These are phyloP conservation scores for Claviceps quebecensis DNA, from an alignment of 2,329 filamentous ascomycete species.

Conservation along the genomic window DNA sequence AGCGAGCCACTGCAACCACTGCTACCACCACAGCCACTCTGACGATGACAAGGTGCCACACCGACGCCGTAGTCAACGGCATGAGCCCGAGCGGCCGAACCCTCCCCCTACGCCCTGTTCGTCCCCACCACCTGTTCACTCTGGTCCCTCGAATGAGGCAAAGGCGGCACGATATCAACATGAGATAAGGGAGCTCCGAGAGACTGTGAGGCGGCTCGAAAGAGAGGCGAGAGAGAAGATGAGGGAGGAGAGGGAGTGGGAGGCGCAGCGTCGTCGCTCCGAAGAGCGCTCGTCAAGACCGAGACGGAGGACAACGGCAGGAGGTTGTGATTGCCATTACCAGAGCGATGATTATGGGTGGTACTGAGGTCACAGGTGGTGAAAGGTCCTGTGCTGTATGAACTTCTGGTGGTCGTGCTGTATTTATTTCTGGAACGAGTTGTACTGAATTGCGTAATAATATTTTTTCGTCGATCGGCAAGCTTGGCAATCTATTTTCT, in stretches of 20 bases:
- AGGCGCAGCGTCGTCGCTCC: conserved; percentile 16
- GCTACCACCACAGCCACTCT: conserved; percentile 17
- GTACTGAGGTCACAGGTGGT: too few species aligned
- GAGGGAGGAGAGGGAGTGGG: conserved; percentile 10
- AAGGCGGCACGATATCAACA: conserved; percentile 8
- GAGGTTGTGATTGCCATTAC: conserved; percentile 1
- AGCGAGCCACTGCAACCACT: conserved; percentile 17
- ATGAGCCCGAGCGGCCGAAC: too few species aligned
- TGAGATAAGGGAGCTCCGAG: conserved; percentile 20
- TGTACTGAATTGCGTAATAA: too few species aligned
- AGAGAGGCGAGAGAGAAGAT: conserved; percentile 14
- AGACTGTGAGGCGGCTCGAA: conserved; percentile 18
- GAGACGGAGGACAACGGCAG: conserved; percentile 22
- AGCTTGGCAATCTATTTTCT: conserved; percentile 22
- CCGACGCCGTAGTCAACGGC: too few species aligned
- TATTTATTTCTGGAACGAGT: too few species aligned
- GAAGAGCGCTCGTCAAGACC: conserved; percentile 25
- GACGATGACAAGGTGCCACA: conserved; percentile 7
- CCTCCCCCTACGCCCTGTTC: too few species aligned
- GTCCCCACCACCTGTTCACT: too few species aligned
- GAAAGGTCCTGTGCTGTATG: too few species aligned
- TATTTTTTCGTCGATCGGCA: neutral
- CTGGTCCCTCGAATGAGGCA: too few species aligned
- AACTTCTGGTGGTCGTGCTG: too few species aligned
- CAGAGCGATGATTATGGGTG: too few species aligned